phyloP scores from a whole-genome alignment of 1,284 basidiomycete genomes.

The Vanrija sp. region DNA sequence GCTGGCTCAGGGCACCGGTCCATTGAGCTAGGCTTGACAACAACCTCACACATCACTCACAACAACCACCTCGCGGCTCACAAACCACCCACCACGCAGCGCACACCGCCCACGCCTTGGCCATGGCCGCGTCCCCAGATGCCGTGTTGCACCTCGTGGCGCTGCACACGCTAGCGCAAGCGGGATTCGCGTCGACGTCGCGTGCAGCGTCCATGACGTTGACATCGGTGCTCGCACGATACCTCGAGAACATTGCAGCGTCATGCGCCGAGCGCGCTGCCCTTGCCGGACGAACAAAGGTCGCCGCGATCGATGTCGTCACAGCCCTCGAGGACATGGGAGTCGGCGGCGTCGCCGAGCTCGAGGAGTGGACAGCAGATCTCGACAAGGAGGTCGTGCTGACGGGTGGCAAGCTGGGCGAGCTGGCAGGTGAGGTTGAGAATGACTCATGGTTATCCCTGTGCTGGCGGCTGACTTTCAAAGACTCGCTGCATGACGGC shows the following conservation, averaged over 20 bases:
- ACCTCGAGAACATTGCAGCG: constrained; percentile 34
- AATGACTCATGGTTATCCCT: neutral
- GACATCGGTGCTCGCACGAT: constrained; percentile 30
- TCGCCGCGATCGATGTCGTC: constrained; percentile 38
- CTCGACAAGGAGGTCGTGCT: constrained; percentile 25
- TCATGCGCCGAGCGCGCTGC: constrained; percentile 36
- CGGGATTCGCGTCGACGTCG: constrained; percentile 44
- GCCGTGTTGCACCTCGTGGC: constrained; percentile 42
- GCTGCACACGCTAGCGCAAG: constrained; percentile 36
- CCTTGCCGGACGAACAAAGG: constrained; percentile 39
- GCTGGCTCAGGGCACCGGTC: neutral
- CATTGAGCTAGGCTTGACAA: neutral
- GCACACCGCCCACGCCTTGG: neutral
- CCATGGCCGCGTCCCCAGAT: constrained; percentile 33
- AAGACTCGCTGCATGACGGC: constrained; percentile 31
- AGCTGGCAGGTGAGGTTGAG: constrained; percentile 23
- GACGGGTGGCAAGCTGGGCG: constrained; percentile 22
- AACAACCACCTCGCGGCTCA: neutral
- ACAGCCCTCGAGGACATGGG: constrained; percentile 38
- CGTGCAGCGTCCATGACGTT: constrained; percentile 39
- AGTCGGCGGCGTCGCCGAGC: constrained; percentile 28
- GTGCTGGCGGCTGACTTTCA: neutral
- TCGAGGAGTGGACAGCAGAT: constrained; percentile 35
- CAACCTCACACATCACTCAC: neutral
- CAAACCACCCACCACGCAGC: neutral